Conservation (phyloP, 2,329 filamentous ascomycete genomes). For the Neodidymelliopsis sp. region DNA sequence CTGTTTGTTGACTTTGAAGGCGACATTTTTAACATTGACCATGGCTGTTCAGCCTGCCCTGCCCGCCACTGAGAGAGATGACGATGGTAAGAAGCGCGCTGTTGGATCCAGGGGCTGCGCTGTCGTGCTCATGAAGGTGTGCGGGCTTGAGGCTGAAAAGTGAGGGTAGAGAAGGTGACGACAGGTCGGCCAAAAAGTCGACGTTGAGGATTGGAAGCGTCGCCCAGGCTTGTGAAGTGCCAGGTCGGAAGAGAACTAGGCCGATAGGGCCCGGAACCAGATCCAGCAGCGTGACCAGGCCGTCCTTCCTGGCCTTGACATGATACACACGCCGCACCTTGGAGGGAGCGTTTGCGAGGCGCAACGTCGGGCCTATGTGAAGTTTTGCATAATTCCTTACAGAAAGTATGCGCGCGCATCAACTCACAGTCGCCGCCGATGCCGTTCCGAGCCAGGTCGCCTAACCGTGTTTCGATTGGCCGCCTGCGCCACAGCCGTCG, state of each 20-base stretch:
- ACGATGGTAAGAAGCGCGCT: constrained; percentile 22
- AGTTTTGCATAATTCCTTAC: constrained; percentile 3
- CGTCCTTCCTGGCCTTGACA: constrained; percentile 5
- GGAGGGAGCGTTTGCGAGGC: constrained; percentile 7
- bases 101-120: constrained; percentile 16
- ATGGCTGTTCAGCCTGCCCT: constrained; percentile 48
- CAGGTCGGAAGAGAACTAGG: constrained; percentile 33
- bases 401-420: constrained; percentile 9
- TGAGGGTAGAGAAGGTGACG: constrained; percentile 28
- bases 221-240: constrained; percentile 35
- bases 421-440: constrained; percentile 17
- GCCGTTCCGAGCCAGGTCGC: constrained; percentile 18
- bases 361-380: constrained; percentile 8
- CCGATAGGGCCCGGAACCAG: constrained; percentile 27
- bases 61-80: constrained; percentile 37
- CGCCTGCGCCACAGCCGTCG: constrained; percentile 29
- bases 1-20: constrained; percentile 50
- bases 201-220: constrained; percentile 35
- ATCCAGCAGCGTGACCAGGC: constrained; percentile 8
- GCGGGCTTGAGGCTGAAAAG: constrained; percentile 18
- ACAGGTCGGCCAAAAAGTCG: constrained; percentile 32
- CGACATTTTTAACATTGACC: constrained; percentile 49
- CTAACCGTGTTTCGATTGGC: constrained; percentile 22
- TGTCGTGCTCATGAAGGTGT: constrained; percentile 9
- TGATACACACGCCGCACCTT: constrained; percentile 10